A percentile compares a stretch with the other conserved stretches of the same genome.
Evolutionary conservation across 2,329 filamentous ascomycete genomes (phyloP).

Genomic region (Aspergillus novofumigatus): DNA sequence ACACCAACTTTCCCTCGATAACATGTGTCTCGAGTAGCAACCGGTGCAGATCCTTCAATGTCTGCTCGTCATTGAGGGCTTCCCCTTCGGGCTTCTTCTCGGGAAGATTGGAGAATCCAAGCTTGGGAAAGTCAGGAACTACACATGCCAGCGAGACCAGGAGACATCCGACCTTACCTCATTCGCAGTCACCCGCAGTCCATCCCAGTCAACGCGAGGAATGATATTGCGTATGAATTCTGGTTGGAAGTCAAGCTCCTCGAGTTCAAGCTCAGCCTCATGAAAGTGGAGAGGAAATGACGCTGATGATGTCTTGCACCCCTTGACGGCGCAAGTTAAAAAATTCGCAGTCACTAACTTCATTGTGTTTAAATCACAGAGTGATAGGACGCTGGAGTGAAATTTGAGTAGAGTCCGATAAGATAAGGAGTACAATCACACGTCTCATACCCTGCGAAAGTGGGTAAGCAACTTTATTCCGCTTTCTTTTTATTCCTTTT

Average conservation of each 20-base stretch:
- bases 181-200: conserved; percentile 66
- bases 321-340: conserved; percentile 90
- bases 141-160: neutral
- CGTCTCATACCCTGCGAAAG: neutral
- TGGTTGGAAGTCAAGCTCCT: conserved; percentile 76
- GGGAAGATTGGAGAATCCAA: conserved; percentile 73
- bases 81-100: conserved; percentile 60
- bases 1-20: conserved; percentile 81
- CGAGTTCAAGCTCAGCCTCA: conserved; percentile 83
- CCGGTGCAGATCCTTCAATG: conserved; percentile 72
- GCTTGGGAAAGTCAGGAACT: conserved; percentile 46
- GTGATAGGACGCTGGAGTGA: neutral
- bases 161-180: conserved; percentile 47
- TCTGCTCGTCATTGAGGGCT: conserved; percentile 62
- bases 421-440: neutral
- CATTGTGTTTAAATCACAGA: conserved; percentile 52
- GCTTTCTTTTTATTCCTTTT: neutral
- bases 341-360: conserved; percentile 96
- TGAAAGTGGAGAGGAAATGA: conserved; percentile 90
- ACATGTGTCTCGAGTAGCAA: conserved; percentile 87
- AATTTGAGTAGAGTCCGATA: neutral
- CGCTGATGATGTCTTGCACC: conserved; percentile 74
- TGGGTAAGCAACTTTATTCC: neutral
- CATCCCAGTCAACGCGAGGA: conserved; percentile 83
- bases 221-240: conserved; percentile 80